Evolutionary conservation across 2,329 filamentous ascomycete species (phyloP), one percentile per base, ranked within the genome.

Genomic region (Paracoccidioides lutzii): DNA sequence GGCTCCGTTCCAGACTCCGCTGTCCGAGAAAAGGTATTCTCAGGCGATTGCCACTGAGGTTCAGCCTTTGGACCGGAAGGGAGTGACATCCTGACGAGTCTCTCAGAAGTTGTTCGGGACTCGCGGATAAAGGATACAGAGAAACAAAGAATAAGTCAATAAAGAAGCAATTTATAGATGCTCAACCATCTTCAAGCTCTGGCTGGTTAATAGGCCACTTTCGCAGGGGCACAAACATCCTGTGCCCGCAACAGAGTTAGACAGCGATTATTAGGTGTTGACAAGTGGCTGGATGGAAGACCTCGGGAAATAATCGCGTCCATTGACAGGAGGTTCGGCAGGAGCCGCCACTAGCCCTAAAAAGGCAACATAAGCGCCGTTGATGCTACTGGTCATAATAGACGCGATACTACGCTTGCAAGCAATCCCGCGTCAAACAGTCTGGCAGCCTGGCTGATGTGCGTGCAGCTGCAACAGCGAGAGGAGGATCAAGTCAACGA

Each of bases 101-200:
- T 4, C 2, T 3, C 32, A 52, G 37, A 41, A 30, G 38, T 41
- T 22, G n/a, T 12, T n/a, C 14, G 38, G 37, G 49, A 3, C 38
- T 52, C 15, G 6, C 3, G 12, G 22, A 49, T 49, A 15, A 37
- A 37, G 46, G n/a, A 37, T 49, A 8, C 15, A 52, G 37, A 41
- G 15, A 40, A 22, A 38, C 38, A 52, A 35, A 30, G 7, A 12
- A 28, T 12, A 32, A 52, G n/a, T 6, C 10, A 52, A 52, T 12
- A 42, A 52, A 9, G 28, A 52, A 41, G 37, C 15, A n/a, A 40
- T 2, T n/a, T 37, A 37, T 37, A n/a, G 6, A 52, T 41, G 6
- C 49, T 53, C 58, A 52, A 54, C 57, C 62, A 60, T 57, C 63
- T 60, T 59, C 60, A 61, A 69, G 65, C 63, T 69, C 52, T 53